These are phyloP conservation scores for Plantago rigida DNA, from an alignment of 305 asterid genomes.

Conservation along the genomic window DNA sequence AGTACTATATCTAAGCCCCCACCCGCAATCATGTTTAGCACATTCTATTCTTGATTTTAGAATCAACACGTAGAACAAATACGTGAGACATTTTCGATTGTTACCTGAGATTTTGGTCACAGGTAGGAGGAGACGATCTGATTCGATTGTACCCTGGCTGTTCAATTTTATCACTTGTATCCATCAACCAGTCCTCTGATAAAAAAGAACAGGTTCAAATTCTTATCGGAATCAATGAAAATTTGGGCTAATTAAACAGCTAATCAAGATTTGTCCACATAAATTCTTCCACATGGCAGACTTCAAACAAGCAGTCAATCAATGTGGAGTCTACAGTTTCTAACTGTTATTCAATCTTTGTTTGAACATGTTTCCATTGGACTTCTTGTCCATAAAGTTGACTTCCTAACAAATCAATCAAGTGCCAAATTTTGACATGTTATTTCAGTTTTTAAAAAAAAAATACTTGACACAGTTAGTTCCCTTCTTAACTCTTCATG, in stretches of 20 bases:
- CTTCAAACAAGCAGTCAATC: too few species aligned
- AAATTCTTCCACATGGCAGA: too few species aligned
- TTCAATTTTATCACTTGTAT: conserved; percentile 26
- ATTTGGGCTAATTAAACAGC: conserved; percentile 5
- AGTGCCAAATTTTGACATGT: too few species aligned
- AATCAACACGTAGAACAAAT: neutral
- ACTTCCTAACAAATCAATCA: too few species aligned
- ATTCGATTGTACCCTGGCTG: conserved; percentile 35
- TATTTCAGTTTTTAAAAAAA: too few species aligned
- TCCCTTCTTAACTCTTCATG: too few species aligned
- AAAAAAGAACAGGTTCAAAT: conserved; percentile 14
- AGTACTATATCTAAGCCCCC: conserved; percentile 1
- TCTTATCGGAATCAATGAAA: conserved; percentile 19
- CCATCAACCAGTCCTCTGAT: conserved; percentile 51
- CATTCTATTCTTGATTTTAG: neutral
- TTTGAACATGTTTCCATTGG: too few species aligned
- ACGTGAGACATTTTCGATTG: neutral
- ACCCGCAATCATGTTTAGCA: conserved; percentile 12
- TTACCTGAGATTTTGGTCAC: conserved; percentile 46
- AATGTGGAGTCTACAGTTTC: too few species aligned
- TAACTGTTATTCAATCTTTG: too few species aligned
- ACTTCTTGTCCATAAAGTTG: too few species aligned
- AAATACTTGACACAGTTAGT: too few species aligned
- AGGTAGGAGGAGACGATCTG: conserved; percentile 11
- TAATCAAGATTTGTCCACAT: neutral